Evolutionary conservation across 1,139 yeast genomes (phyloP).

Genomic region (Pichia kudriavzevii): DNA sequence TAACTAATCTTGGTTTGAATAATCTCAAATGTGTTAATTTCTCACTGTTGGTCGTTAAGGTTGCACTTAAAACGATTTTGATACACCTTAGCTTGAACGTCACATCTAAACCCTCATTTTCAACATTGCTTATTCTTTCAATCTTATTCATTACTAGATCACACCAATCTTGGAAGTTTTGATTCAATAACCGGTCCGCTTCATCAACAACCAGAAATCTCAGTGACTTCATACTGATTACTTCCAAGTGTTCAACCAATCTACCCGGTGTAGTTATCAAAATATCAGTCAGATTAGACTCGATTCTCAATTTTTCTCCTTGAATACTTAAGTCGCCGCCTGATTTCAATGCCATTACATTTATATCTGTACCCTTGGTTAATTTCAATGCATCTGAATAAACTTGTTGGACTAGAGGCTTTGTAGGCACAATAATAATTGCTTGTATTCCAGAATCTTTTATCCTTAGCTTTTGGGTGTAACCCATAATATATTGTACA

Average conservation of each 20-base stretch:
- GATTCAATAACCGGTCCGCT: conserved; percentile 87
- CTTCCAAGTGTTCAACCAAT: conserved; percentile 73
- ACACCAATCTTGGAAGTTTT: conserved; percentile 92
- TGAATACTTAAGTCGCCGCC: conserved; percentile 50
- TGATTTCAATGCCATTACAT: conserved; percentile 47
- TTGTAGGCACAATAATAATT: conserved; percentile 80
- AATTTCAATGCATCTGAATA: conserved; percentile 52
- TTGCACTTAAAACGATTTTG: conserved; percentile 84
- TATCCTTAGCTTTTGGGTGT: conserved; percentile 32
- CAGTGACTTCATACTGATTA: conserved; percentile 40
- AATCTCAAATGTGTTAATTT: conserved; percentile 67
- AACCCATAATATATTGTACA: conserved; percentile 50
- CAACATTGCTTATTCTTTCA: conserved; percentile 29
- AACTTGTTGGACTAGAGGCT: conserved; percentile 80
- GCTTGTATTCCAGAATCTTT: conserved; percentile 69
- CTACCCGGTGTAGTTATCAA: conserved; percentile 89
- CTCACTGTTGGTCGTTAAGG: conserved; percentile 89
- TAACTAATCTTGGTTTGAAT: conserved; percentile 59
- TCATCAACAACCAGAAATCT: conserved; percentile 82
- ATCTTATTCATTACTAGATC: conserved; percentile 49
- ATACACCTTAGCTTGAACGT: conserved; percentile 31
- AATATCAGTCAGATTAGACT: conserved; percentile 60
- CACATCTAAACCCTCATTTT: conserved; percentile 17
- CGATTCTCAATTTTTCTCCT: conserved; percentile 55
- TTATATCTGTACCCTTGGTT: conserved; percentile 59